Evolutionary conservation across 306 rosid species (phyloP), one percentile per base, ranked within the genome.

Genomic region (Vigna mungo): DNA sequence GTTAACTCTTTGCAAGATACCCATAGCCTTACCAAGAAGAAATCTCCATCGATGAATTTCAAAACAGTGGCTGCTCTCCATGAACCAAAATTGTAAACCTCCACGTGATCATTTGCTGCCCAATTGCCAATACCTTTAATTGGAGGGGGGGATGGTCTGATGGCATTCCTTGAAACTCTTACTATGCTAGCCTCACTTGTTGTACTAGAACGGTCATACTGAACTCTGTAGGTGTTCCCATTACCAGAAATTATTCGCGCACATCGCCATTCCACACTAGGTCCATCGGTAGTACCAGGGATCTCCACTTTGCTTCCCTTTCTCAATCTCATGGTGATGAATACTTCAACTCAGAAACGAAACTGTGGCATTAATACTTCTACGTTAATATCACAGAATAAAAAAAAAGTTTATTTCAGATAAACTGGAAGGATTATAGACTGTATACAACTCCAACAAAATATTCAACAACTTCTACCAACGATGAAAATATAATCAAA

Each of bases 291-390:
- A 9, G 81, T 80, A 83, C 80, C 82, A 56, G 85, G 83, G 80
- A 95, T 85, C 91, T 91, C 99, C 55, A 94, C 98, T 73, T 77
- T 81, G 75, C 81, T 83, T 52, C 95, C 91, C 66, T 88, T 90
- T 56, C 52, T 82, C 69, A 92, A 77, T 78, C 89, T 89, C 98
- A 94, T 94, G 61, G 21, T 78, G 49, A 60, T 58, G n/a, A 39
- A 11, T 27, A 68, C 53, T 62, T 67, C 58, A 46, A 75, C 62
- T 51, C 61, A 53, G 77, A 23, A 61, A 49, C 62, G 16, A 72
- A 70, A 81, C 93, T 89, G 87, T 27, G 13, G 74, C 79, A 80
- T 46, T 66, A 49, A 61, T 27, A 46, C 76, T 62, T 56, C 55
- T 16, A 46, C 4, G 23, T 60, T 47, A 78, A 53, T 12, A 53